Conservation (phyloP, 2,329 filamentous ascomycete genomes). For the Karstenula rhodostoma region DNA sequence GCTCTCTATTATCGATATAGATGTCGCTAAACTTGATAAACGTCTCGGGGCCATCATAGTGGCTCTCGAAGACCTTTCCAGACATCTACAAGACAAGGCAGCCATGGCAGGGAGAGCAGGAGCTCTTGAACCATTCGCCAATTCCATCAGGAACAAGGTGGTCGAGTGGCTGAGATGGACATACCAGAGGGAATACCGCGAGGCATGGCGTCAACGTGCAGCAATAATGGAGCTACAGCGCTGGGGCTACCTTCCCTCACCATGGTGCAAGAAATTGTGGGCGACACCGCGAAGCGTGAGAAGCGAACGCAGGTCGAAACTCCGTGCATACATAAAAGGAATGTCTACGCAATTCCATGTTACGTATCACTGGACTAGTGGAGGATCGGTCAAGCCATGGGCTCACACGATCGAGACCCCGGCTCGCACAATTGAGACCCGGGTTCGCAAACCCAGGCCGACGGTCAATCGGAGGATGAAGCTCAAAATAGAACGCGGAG, state of each 20-base stretch:
- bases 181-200: background rate
- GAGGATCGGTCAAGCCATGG: background rate
- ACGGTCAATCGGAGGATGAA: background rate
- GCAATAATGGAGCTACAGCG: background rate
- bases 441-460: background rate
- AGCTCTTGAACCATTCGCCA: background rate
- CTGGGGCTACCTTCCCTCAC: conserved; percentile 1
- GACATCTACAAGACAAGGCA: background rate
- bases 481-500: background rate
- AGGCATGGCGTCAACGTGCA: no score
- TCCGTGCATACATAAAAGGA: background rate
- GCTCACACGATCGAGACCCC: background rate
- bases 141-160: background rate
- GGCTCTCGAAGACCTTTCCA: background rate
- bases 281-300: background rate
- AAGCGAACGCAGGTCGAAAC: background rate
- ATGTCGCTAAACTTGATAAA: background rate
- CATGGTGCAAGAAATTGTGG: background rate
- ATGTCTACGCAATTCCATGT: background rate
- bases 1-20: background rate
- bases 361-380: background rate
- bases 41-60: background rate
- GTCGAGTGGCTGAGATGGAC: background rate
- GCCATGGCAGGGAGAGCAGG: background rate
- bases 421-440: no score